Conservation (phyloP, 192 early-diverging fungal genomes). For the Coemansia aciculifera region DNA sequence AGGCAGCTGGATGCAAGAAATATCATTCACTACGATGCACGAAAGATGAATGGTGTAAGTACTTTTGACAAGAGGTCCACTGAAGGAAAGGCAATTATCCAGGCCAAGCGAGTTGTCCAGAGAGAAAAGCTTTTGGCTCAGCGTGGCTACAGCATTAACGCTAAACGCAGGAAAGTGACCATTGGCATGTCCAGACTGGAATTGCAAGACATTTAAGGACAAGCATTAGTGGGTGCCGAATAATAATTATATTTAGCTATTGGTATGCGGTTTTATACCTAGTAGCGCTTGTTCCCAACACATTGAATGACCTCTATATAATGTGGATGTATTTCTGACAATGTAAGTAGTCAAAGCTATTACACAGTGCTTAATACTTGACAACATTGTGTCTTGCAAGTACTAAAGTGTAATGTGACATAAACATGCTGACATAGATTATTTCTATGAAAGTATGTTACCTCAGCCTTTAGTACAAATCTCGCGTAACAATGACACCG, state of each 20-base stretch:
- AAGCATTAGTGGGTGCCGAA: background rate
- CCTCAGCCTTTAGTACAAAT: background rate
- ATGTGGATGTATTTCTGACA: background rate
- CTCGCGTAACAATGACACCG: background rate
- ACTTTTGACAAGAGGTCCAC: background rate
- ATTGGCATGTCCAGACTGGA: background rate
- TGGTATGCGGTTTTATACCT: background rate
- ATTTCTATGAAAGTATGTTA: background rate
- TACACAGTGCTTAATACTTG: no score
- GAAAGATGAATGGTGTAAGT: background rate
- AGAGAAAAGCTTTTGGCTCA: background rate
- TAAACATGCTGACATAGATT: background rate
- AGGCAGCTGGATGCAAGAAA: background rate
- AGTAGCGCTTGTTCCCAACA: background rate
- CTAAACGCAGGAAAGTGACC: background rate
- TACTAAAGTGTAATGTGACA: background rate
- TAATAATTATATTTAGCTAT: background rate
- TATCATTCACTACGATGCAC: background rate
- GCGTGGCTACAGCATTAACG: background rate
- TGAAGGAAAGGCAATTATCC: background rate
- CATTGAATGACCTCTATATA: background rate
- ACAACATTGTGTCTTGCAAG: background rate
- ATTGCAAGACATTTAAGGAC: background rate
- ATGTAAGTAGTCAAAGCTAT: background rate
- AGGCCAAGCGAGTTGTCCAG: background rate